Conservation (phyloP, 352 stramenopile genomes). For the Phytopythium helicoides region DNA sequence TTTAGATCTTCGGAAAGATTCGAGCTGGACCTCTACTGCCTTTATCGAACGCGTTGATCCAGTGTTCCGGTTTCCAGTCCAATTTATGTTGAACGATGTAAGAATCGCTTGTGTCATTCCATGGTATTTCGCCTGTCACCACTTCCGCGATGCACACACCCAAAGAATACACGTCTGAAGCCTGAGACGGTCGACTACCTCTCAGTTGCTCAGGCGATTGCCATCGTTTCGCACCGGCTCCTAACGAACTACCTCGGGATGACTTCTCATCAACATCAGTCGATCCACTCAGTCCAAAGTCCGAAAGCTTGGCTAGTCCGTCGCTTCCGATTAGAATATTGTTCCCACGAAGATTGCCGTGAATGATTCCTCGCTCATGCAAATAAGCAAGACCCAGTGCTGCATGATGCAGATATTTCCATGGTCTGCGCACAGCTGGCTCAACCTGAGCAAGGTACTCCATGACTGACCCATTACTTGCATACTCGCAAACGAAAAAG, state of each 20-base stretch:
- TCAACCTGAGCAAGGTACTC: constrained; percentile 4
- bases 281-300: constrained; percentile 22
- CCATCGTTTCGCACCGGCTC: constrained; percentile 14
- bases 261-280: not conserved
- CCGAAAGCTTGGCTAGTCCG: constrained; percentile 18
- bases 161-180: constrained; percentile 38
- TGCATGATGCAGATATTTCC: constrained; percentile 18
- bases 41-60: too few relatives aligned
- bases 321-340: constrained; percentile 26
- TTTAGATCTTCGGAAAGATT: not conserved
- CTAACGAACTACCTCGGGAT: not conserved
- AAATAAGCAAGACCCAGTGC: constrained; percentile 29
- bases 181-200: constrained; percentile 9
- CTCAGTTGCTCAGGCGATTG: constrained; percentile 23
- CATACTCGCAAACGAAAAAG: constrained; percentile 24
- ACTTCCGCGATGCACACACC: constrained; percentile 37
- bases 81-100: not conserved
- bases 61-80: not conserved
- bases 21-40: not conserved
- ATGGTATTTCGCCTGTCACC: constrained; percentile 21
- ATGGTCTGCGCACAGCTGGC: constrained; percentile 1
- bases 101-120: constrained; percentile 19
- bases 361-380: constrained; percentile 20
- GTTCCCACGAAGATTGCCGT: constrained; percentile 20
- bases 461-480: constrained; percentile 21